Percentiles rank a stretch among this genome's conserved stretches.
Evolutionary conservation across 306 rosid species (phyloP).

Genomic region (Rosa lucieae): DNA sequence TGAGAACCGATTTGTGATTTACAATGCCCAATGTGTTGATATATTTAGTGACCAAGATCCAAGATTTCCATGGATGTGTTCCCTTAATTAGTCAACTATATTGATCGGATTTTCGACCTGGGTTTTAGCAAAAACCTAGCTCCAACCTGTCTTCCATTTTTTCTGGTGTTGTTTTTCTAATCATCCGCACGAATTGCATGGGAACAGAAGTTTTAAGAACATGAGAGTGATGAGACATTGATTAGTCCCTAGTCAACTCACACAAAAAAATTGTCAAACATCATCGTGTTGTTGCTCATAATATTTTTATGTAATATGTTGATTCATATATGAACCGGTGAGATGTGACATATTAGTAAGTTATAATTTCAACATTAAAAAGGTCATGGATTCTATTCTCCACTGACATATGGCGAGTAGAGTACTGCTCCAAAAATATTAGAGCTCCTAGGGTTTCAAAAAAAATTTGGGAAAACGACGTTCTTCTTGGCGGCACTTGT

Average conservation of each 20-base stretch:
- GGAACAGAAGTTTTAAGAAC: background rate
- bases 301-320: background rate
- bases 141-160: conserved; percentile 20
- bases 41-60: conserved; percentile 50
- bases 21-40: conserved; percentile 17
- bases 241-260: conserved; percentile 2
- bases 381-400: too few species aligned
- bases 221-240: background rate
- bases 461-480: too few species aligned
- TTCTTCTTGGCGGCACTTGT: too few species aligned
- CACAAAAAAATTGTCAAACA: background rate
- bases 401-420: too few species aligned
- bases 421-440: too few species aligned
- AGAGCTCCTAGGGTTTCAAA: too few species aligned
- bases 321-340: background rate
- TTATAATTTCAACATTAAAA: too few species aligned
- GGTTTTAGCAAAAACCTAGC: conserved; percentile 18
- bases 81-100: conserved; percentile 45
- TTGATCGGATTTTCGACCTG: conserved; percentile 46
- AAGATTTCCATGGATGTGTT: conserved; percentile 37
- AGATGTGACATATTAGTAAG: too few species aligned
- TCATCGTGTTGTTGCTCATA: background rate
- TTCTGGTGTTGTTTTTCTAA: background rate
- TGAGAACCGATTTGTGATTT: conserved; percentile 35
- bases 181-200: conserved; percentile 30